Evolutionary conservation across 495 filamentous ascomycete genomes (phyloP).

Genomic region (Xylaria flabelliformis): DNA sequence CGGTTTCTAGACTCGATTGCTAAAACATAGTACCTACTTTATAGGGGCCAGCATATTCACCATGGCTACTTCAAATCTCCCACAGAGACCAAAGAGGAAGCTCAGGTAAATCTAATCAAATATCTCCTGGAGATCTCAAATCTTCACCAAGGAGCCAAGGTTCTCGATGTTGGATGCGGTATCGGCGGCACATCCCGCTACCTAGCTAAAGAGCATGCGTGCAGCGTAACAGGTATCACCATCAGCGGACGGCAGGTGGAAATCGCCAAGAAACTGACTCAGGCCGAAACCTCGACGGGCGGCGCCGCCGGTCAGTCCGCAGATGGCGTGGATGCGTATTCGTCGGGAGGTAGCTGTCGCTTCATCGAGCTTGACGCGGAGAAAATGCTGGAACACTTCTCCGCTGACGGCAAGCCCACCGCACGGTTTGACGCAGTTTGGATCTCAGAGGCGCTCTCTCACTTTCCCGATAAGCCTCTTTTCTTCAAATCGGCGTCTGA

Average conservation of each 20-base stretch:
- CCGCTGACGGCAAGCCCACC: slow-evolving; percentile 28
- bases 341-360: slow-evolving; percentile 49
- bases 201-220: slow-evolving; percentile 53
- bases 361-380: slow-evolving; percentile 65
- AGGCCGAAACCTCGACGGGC: slow-evolving; percentile 36
- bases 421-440: slow-evolving; percentile 59
- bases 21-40: neutral
- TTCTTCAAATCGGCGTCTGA: slow-evolving; percentile 57
- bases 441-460: slow-evolving; percentile 65
- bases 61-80: slow-evolving; percentile 59
- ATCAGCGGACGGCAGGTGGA: slow-evolving; percentile 63
- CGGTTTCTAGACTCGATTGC: neutral
- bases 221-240: slow-evolving; percentile 61
- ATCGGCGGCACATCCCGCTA: slow-evolving; percentile 62
- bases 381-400: slow-evolving; percentile 61
- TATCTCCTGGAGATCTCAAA: slow-evolving; percentile 55
- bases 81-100: slow-evolving; percentile 56
- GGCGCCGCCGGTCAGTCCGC: neutral
- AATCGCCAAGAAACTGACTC: slow-evolving; percentile 53
- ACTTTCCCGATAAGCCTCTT: slow-evolving; percentile 61
- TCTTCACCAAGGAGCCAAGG: slow-evolving; percentile 40
- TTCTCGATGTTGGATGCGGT: slow-evolving; percentile 65
- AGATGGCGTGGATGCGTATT: slow-evolving; percentile 44
- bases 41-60: slow-evolving; percentile 67
- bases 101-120: slow-evolving; percentile 57